phyloP scores from a whole-genome alignment of 2,329 filamentous ascomycete genomes.

The Ophiocordyceps australis region DNA sequence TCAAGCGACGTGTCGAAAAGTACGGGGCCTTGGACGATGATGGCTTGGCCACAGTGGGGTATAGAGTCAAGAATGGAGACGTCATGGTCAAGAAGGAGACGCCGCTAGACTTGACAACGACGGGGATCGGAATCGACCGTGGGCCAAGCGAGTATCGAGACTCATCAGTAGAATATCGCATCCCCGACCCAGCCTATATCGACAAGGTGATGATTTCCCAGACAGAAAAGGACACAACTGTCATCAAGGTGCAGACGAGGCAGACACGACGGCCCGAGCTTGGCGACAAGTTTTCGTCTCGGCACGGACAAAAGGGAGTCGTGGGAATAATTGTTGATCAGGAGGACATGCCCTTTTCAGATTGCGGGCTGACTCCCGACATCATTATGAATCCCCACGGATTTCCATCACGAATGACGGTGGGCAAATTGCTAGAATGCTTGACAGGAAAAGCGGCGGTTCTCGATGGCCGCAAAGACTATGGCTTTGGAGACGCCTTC shows the following conservation, averaged over 20 bases:
- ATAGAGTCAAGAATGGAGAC: slow-evolving; percentile 59
- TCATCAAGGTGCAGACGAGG: slow-evolving; percentile 91
- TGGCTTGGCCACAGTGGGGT: slow-evolving; percentile 75
- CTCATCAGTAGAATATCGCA: slow-evolving; percentile 59
- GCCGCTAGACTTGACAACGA: slow-evolving; percentile 59
- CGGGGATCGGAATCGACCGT: slow-evolving; percentile 50
- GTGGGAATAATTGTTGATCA: slow-evolving; percentile 93
- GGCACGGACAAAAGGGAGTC: slow-evolving; percentile 95
- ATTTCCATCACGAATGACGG: slow-evolving; percentile 99
- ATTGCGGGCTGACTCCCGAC: slow-evolving; percentile 79
- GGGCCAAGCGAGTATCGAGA: slow-evolving; percentile 47
- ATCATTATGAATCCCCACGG: slow-evolving; percentile 99
- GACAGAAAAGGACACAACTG: slow-evolving; percentile 67
- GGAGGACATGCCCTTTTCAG: slow-evolving; percentile 91
- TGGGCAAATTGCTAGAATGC: slow-evolving; percentile 92
- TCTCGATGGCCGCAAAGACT: slow-evolving; percentile 67
- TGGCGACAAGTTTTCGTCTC: slow-evolving; percentile 96
- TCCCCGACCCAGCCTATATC: slow-evolving; percentile 72
- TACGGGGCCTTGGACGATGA: slow-evolving; percentile 65
- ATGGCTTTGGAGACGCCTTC: slow-evolving; percentile 69
- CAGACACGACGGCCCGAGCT: slow-evolving; percentile 90
- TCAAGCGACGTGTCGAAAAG: slow-evolving; percentile 43
- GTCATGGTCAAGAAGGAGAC: slow-evolving; percentile 82
- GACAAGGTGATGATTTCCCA: slow-evolving; percentile 93
- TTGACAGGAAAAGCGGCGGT: slow-evolving; percentile 89